A percentile compares a stretch with the other conserved stretches of the same genome.
phyloP scores from a whole-genome alignment of 2,329 filamentous ascomycete genomes.

The Penicillium paneum region DNA sequence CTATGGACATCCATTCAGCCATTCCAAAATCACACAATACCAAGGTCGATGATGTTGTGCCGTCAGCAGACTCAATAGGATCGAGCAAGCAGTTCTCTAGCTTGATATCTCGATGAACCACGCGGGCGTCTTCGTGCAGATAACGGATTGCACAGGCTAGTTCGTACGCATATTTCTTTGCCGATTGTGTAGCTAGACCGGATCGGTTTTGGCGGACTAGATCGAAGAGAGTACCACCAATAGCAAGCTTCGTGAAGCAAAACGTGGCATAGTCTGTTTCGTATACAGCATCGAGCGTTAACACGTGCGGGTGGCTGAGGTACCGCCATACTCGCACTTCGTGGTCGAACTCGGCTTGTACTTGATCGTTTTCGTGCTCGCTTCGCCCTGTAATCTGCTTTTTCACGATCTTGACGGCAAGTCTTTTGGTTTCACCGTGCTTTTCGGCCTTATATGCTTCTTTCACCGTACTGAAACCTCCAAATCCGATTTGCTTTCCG shows the following conservation, averaged over 20 bases:
- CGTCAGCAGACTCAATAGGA: slow-evolving; percentile 48
- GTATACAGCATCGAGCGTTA: slow-evolving; percentile 62
- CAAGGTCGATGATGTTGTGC: slow-evolving; percentile 53
- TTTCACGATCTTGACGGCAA: slow-evolving; percentile 66
- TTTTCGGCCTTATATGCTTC: slow-evolving; percentile 63
- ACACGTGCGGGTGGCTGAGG: slow-evolving; percentile 59
- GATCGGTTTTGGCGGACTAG: slow-evolving; percentile 55
- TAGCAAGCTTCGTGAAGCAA: slow-evolving; percentile 63
- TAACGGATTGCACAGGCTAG: slow-evolving; percentile 63
- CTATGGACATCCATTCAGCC: slow-evolving; percentile 62
- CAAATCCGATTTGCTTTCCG: slow-evolving; percentile 62
- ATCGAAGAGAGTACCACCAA: slow-evolving; percentile 64
- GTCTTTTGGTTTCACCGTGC: slow-evolving; percentile 49
- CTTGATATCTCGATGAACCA: slow-evolving; percentile 67
- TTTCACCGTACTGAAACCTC: slow-evolving; percentile 65
- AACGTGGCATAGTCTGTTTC: slow-evolving; percentile 67
- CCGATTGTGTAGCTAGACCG: slow-evolving; percentile 52
- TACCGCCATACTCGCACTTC: slow-evolving; percentile 67
- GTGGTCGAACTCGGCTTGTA: slow-evolving; percentile 66
- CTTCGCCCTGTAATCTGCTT: slow-evolving; percentile 55
- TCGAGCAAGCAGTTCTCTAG: slow-evolving; percentile 66
- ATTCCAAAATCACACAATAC: slow-evolving; percentile 68
- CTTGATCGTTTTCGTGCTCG: slow-evolving; percentile 61
- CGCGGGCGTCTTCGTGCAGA: slow-evolving; percentile 63
- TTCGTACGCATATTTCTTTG: slow-evolving; percentile 61